phyloP scores from a whole-genome alignment of 1,284 basidiomycete genomes.

The Melampsora americana region DNA sequence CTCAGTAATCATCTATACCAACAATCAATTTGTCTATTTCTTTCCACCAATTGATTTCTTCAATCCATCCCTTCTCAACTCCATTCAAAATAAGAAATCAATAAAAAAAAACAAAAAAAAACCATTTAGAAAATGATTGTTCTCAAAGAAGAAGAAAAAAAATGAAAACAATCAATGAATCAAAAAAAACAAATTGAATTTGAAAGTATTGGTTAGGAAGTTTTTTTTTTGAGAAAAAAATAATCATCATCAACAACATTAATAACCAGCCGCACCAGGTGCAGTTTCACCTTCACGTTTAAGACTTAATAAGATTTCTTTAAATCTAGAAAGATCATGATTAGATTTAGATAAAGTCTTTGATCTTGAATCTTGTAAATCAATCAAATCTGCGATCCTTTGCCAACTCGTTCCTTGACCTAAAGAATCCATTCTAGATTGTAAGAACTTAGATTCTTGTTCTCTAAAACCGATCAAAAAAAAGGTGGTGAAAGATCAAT shows the following conservation, averaged over 20 bases:
- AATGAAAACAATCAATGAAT: no score
- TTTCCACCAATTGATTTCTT: no score
- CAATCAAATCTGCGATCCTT: conserved; percentile 79
- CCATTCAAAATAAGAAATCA: no score
- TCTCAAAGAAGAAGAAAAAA: not conserved
- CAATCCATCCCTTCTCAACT: no score
- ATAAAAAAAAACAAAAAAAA: not conserved
- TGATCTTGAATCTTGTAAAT: conserved; percentile 88
- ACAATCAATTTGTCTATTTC: no score
- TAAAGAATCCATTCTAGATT: conserved; percentile 69
- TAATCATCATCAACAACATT: conserved; percentile 30
- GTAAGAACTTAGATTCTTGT: conserved; percentile 76
- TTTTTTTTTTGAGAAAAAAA: not conserved
- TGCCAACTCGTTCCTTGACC: conserved; percentile 93
- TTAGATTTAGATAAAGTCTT: conserved; percentile 92
- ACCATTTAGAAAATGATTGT: not conserved
- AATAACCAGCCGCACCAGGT: conserved; percentile 88
- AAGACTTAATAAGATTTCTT: conserved; percentile 79
- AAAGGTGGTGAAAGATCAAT: not conserved
- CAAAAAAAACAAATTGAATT: no score
- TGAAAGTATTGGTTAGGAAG: not conserved
- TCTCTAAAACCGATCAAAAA: conserved; percentile 62
- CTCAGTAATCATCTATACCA: no score
- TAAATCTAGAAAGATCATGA: conserved; percentile 83
- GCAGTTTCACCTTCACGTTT: conserved; percentile 83